Evolutionary conservation across 2,329 filamentous ascomycete species (phyloP), one percentile per base, ranked within the genome.

Genomic region (Bisporella sp.): DNA sequence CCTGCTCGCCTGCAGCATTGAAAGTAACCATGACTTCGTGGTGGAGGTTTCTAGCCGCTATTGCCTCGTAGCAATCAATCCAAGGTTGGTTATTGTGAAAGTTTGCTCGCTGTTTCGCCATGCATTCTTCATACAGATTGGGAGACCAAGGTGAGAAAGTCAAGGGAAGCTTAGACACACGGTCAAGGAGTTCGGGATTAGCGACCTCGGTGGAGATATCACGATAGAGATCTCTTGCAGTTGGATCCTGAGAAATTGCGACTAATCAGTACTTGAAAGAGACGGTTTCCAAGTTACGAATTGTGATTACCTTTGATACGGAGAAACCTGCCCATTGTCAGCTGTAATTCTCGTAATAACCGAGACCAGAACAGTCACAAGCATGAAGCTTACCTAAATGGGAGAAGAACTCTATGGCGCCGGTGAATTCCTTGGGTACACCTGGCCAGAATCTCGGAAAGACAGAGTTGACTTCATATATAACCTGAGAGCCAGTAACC

Each of bases 381-480:
- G 21, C 21, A 21, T 21, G 21, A 21, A 21, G 21, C 3, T 21
- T 21, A 21, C 21, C 21, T 21, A 21, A 21, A 21, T 21, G 21
- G 21, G 21, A 21, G 21, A 21, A 21, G 21, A 21, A 21, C 21
- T 21, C 21, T 21, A 21, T 21, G 21, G 21, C 21, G 3, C 21
- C 21, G 21, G n/a, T 37, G 35, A 37, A 9, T 9, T 37, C 35
- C n/a, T 37, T 37, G n/a, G 35, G 35, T 37, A 37, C 35, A 37
- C 35, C 35, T 37, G 35, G 71, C 69, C 71, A 74, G 52, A 74
- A 69, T n/a, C 72, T 62, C 32, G 72, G 72, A 41, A 71, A 71
- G 3, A 55, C 51, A 29, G 64, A 67, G 9, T 64, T 62, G 21
- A 68, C 58, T 5, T 50, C 52, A 8, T 66, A 51, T 35, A 54